Evolutionary conservation across 2,329 filamentous ascomycete genomes (phyloP).

Genomic region (Chaetomium globosum): DNA sequence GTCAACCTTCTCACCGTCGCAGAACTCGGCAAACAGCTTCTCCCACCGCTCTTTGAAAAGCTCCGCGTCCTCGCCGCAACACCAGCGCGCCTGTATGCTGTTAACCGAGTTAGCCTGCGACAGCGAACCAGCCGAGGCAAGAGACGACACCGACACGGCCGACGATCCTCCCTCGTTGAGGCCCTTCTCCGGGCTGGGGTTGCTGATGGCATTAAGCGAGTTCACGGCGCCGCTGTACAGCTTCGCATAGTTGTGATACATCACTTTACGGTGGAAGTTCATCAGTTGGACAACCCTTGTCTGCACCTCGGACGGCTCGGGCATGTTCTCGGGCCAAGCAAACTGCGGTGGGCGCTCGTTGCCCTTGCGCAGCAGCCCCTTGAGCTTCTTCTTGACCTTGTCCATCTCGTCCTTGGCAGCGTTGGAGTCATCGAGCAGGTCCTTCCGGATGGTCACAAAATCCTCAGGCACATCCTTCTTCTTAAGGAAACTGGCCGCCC

Average conservation of each 20-base stretch:
- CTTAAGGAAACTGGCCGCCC: constrained; percentile 84
- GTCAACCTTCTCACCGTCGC: constrained; percentile 95
- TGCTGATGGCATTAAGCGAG: constrained; percentile 61
- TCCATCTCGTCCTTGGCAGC: constrained; percentile 99
- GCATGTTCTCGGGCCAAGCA: constrained; percentile 95
- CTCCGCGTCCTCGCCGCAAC: constrained; percentile 90
- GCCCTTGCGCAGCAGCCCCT: constrained; percentile 87
- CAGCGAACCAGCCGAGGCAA: constrained; percentile 46
- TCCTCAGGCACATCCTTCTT: constrained; percentile 83
- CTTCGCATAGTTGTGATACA: constrained; percentile 90
- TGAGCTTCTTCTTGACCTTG: constrained; percentile 99
- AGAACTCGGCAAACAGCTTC: constrained; percentile 95
- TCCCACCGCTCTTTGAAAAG: constrained; percentile 97
- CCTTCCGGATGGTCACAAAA: constrained; percentile 88
- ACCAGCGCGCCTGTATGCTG: constrained; percentile 88
- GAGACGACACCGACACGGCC: constrained; percentile 43
- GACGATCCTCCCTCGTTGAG: constrained; percentile 47
- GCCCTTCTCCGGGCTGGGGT: constrained; percentile 53
- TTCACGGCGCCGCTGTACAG: constrained; percentile 69
- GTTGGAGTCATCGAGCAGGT: constrained; percentile 94
- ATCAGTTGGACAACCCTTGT: constrained; percentile 91
- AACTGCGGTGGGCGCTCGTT: constrained; percentile 92
- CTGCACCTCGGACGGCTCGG: constrained; percentile 91
- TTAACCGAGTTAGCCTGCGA: constrained; percentile 65
- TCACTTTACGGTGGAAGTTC: constrained; percentile 94